These are phyloP conservation scores for Arabidopsis suecica DNA, from an alignment of 345 rosid species.

Conservation along the genomic window DNA sequence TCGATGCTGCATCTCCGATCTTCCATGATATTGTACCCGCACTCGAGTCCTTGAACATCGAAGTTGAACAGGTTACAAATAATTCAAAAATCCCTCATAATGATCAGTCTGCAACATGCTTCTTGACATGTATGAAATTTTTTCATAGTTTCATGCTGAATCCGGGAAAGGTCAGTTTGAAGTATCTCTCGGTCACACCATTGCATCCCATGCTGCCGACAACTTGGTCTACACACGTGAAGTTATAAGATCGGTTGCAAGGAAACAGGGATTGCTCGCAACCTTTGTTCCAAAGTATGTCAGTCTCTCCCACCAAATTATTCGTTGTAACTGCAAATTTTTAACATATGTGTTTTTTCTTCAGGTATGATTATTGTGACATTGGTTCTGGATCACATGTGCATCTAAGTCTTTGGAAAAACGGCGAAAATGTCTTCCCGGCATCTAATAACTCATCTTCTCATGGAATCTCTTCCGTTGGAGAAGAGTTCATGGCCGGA, in stretches of 20 bases:
- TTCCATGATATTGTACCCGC: conserved; percentile 70
- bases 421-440: conserved; percentile 79
- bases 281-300: conserved; percentile 95
- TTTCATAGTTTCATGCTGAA: conserved; percentile 76
- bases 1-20: conserved; percentile 66
- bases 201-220: conserved; percentile 71
- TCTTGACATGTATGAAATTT: conserved; percentile 11
- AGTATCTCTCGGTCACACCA: conserved; percentile 67
- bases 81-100: not conserved
- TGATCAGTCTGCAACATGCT: conserved; percentile 20
- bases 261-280: conserved; percentile 81
- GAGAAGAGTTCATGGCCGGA: conserved; percentile 91
- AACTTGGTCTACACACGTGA: conserved; percentile 83
- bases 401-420: conserved; percentile 80
- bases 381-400: conserved; percentile 97
- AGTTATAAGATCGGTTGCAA: conserved; percentile 75
- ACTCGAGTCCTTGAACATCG: conserved; percentile 68
- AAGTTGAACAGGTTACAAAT: conserved; percentile 77
- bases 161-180: conserved; percentile 95
- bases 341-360: conserved; percentile 10
- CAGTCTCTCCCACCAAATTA: not conserved
- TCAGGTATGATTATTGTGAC: conserved; percentile 82
- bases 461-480: conserved; percentile 77
- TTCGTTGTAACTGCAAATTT: not conserved
- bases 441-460: conserved; percentile 66